Evolutionary conservation across 2,329 filamentous ascomycete genomes (phyloP), one percentile per base, ranked within the genome.

Genomic region (Penicillium sp.): DNA sequence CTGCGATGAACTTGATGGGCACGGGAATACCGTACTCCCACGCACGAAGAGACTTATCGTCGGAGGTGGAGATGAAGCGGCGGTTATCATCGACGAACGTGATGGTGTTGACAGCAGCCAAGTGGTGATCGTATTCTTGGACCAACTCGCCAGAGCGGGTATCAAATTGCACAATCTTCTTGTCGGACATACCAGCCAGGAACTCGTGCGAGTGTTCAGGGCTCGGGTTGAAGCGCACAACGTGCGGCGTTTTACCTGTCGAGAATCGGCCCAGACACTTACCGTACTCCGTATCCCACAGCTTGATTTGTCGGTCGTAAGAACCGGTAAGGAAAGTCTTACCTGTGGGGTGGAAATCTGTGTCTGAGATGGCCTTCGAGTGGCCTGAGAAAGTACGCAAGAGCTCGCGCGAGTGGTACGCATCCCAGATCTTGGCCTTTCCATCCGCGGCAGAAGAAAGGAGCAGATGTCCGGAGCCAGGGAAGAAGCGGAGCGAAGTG

Each of bases 21-120:
- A 99, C 95, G 1, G 95, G 95, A 66, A 99, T 98, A 67, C 93
- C 92, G 80, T 96, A 98, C 77, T 99, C 96, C 96, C 96, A 99
- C 1, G 93, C 93, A 59, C 95, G 89, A 25, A 99, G 84, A 8
- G 90, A 93, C 75, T 97, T 96, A 80, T 99, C 95, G 80, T 99
- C 95, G 0, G 92, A 96, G 1, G 96, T 99, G 26, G 93, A 96
- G 81, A 99, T 95, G 82, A 99, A 99, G 42, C 96, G 90, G 35
- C 93, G 88, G 75, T 93, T 92, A 58, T 96, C 88, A 73, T 99
- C 95, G 64, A 96, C 92, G 75, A 98, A 99, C 4, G 91, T 95
- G 65, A 99, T 91, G 10, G 95, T 98, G 78, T 99, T 99, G 80
- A 99, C 89, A 25, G 95, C 92, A n/a, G 92, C 95, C 61, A 99